Evolutionary conservation across 1,139 yeast genomes (phyloP).

Genomic region (Lodderomyces elongisporus): DNA sequence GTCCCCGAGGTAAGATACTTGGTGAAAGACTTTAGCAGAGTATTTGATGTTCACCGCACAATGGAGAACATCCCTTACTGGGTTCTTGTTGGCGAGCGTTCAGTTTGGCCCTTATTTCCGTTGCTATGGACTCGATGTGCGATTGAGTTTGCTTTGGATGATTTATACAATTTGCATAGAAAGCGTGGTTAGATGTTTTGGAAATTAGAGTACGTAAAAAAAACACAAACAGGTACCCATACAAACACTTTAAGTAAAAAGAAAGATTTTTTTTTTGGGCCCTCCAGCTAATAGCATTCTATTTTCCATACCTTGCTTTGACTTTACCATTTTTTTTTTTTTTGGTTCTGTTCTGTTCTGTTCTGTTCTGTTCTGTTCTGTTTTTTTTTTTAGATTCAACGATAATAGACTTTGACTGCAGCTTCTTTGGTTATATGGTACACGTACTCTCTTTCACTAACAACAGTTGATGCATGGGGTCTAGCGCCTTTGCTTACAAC

Average conservation of each 20-base stretch:
- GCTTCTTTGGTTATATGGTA: slow-evolving; percentile 58
- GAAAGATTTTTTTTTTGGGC: too few species aligned
- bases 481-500: slow-evolving; percentile 51
- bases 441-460: slow-evolving; percentile 60
- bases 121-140: slow-evolving; percentile 84
- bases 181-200: slow-evolving; percentile 20
- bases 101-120: slow-evolving; percentile 91
- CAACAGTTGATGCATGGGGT: slow-evolving; percentile 22
- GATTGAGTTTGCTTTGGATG: slow-evolving; percentile 85
- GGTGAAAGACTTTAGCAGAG: slow-evolving; percentile 61
- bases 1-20: slow-evolving; percentile 81
- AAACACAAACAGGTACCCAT: too few species aligned
- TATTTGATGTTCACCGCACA: slow-evolving; percentile 68
- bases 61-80: slow-evolving; percentile 80
- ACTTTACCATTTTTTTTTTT: too few species aligned
- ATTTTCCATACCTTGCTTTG: too few species aligned
- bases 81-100: slow-evolving; percentile 85
- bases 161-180: slow-evolving; percentile 53
- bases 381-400: too few species aligned
- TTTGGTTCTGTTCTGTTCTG: too few species aligned
- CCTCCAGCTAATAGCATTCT: too few species aligned
- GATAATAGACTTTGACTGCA: slow-evolving; percentile 38
- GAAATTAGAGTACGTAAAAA: too few species aligned
- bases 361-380: too few species aligned
- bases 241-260: too few species aligned